Conservation (phyloP, 2,329 filamentous ascomycete species). For the Beauveria rudraprayagi region DNA sequence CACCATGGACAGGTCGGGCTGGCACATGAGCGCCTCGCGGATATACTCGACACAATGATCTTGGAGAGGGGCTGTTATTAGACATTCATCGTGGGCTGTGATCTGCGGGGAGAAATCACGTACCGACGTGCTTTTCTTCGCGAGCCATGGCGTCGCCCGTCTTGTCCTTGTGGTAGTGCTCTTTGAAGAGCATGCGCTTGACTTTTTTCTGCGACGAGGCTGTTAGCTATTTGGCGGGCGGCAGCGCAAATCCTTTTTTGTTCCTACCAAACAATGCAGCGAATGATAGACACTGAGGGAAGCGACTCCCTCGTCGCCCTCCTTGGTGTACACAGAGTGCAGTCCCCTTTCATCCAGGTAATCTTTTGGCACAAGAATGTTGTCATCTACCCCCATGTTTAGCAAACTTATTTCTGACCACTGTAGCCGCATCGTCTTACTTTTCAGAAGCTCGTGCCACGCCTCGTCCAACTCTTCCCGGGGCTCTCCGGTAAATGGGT, state of each 20-base stretch:
- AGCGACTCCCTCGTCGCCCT: background rate
- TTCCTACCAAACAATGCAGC: background rate
- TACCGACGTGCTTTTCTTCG: conserved; percentile 3
- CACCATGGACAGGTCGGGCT: conserved; percentile 2
- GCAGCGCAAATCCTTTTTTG: background rate
- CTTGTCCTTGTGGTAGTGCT: conserved; percentile 1
- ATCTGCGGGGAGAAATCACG: background rate
- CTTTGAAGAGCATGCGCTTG: conserved; percentile 1
- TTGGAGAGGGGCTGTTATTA: background rate
- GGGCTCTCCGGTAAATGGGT: background rate
- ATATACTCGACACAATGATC: conserved; percentile 8
- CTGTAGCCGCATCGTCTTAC: background rate
- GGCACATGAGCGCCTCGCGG: conserved; percentile 6
- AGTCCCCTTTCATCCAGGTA: background rate
- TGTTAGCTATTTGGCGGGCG: background rate
- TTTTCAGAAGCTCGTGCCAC: background rate
- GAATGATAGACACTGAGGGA: background rate
- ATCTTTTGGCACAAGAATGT: background rate
- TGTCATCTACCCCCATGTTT: background rate
- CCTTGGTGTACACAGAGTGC: background rate
- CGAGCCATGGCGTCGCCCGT: background rate
- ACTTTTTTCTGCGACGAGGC: background rate
- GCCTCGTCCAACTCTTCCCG: background rate
- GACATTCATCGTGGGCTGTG: too few relatives aligned
- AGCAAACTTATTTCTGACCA: background rate